Evolutionary conservation across 1,284 basidiomycete species (phyloP).

Genomic region (Pyrrhoderma lamaoense): DNA sequence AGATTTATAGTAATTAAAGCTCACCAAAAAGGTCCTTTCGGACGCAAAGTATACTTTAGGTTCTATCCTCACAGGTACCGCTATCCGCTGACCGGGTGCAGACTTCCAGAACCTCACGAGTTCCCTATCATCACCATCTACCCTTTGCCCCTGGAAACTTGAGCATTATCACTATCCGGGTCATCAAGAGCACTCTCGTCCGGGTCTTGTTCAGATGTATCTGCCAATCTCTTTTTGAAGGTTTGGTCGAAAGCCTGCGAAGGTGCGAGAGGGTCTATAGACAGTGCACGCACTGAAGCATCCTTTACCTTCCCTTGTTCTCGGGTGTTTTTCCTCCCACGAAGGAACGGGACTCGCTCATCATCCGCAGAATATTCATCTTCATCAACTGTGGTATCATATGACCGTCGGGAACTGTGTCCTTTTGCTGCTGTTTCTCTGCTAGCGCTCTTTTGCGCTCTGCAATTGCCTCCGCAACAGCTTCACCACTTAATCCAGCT

Average conservation of each 20-base stretch:
- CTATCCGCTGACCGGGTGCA: slow-evolving; percentile 83
- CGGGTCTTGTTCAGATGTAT: slow-evolving; percentile 18
- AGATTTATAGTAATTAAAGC: slow-evolving; percentile 28
- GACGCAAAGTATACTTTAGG: slow-evolving; percentile 98
- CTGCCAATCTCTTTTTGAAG: slow-evolving; percentile 51
- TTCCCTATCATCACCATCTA: slow-evolving; percentile 40
- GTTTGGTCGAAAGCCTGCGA: slow-evolving; percentile 77
- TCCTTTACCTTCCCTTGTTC: slow-evolving; percentile 23
- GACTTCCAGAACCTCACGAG: slow-evolving; percentile 75
- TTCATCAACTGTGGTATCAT: slow-evolving; percentile 23
- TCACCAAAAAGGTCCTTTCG: slow-evolving; percentile 83
- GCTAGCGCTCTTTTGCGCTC: slow-evolving; percentile 70
- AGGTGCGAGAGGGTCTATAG: slow-evolving; percentile 81
- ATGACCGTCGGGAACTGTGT: slow-evolving; percentile 11
- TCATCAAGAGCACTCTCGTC: slow-evolving; percentile 20
- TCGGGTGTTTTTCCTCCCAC: slow-evolving; percentile 22
- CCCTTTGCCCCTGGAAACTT: slow-evolving; percentile 19
- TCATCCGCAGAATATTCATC: slow-evolving; percentile 31
- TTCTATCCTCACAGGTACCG: slow-evolving; percentile 90
- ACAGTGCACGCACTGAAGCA: slow-evolving; percentile 34
- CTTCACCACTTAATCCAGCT: slow-evolving; percentile 64
- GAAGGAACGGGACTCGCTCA: slow-evolving; percentile 38
- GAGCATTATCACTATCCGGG: slow-evolving; percentile 30
- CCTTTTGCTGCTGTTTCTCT: slow-evolving; percentile 18
- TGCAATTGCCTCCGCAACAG: slow-evolving; percentile 73